Evolutionary conservation across 257 asterid species (phyloP), one percentile per base, ranked within the genome.

Genomic region (Galeopsis tetrahit): DNA sequence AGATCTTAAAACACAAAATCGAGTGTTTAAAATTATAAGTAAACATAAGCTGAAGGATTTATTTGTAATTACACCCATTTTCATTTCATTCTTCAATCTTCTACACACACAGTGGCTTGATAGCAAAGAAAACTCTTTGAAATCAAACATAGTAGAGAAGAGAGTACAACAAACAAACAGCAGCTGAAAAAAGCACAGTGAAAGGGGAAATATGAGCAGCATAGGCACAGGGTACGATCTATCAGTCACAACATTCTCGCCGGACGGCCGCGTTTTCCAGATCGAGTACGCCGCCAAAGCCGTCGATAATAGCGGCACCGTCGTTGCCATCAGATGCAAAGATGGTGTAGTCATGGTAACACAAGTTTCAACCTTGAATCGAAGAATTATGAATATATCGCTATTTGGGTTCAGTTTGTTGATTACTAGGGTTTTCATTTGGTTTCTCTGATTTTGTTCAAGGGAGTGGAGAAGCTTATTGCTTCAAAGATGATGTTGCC

Each of bases 381-480:
- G 46, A 6, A 17, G 13, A 3, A 6, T 55, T 36, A 36, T 49
- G 17, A 21, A 9, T 53, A 1, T 33, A 35, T 48, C 2, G 6
- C 53, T 15, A 67, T 39, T 58, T 44, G 38, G 7, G 33, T 49
- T 69, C 6, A 52, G 66, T 52, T 63, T 76, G 33, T 69, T 6
- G 44, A 53, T 55, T 42, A 53, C 64, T 72, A 72, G 79, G 87
- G 83, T 63, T 78, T 31, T 43, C 9, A 56, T 53, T 15, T 71
- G 77, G 68, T 66, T 82, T 63, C 55, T 51, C 10, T 14, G 40
- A 43, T 52, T 52, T 74, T 56, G 36, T 31, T 52, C 34, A 60
- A 90, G 97, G 97, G 97, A 46, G 96, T 90, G 76, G 97, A 90
- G 93, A 90, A 90, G 90, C 81, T 90, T 69, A 90, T 90, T 71